Evolutionary conservation across 768 basidiomycete species (phyloP).

Genomic region (Mycena metata): DNA sequence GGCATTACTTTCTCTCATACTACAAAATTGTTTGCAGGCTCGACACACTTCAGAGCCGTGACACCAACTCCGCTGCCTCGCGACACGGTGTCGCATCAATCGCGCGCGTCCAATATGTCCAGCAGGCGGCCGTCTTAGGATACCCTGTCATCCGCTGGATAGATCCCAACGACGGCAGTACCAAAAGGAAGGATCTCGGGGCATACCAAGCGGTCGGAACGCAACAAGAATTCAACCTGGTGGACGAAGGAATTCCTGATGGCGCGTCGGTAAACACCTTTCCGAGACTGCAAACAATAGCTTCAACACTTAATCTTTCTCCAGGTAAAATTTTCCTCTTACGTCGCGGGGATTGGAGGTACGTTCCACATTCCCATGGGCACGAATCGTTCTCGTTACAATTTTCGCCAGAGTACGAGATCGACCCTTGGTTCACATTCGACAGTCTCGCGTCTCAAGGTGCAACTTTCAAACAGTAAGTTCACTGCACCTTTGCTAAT

Average conservation of each 20-base stretch:
- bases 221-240: constrained; percentile 23
- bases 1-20: not conserved
- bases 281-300: not conserved
- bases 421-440: constrained; percentile 13
- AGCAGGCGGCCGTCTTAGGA: constrained; percentile 20
- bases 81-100: constrained; percentile 8
- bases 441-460: constrained; percentile 3
- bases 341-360: constrained; percentile 25
- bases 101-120: constrained; percentile 22
- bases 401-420: constrained; percentile 23
- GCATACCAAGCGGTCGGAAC: constrained; percentile 20
- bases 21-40: constrained; percentile 13
- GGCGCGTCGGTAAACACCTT: constrained; percentile 16
- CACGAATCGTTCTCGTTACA: not conserved
- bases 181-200: constrained; percentile 4
- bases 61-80: constrained; percentile 5
- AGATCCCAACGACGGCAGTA: constrained; percentile 24
- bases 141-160: constrained; percentile 20
- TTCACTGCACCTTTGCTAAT: too few relatives aligned
- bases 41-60: constrained; percentile 11
- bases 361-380: constrained; percentile 1
- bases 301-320: constrained; percentile 14
- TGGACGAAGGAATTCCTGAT: constrained; percentile 24
- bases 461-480: constrained; percentile 17
- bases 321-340: constrained; percentile 22